A percentile compares a stretch with the other conserved stretches of the same genome.
Evolutionary conservation across 305 asterid genomes (phyloP).

Genomic region (Fraxinus albicans): DNA sequence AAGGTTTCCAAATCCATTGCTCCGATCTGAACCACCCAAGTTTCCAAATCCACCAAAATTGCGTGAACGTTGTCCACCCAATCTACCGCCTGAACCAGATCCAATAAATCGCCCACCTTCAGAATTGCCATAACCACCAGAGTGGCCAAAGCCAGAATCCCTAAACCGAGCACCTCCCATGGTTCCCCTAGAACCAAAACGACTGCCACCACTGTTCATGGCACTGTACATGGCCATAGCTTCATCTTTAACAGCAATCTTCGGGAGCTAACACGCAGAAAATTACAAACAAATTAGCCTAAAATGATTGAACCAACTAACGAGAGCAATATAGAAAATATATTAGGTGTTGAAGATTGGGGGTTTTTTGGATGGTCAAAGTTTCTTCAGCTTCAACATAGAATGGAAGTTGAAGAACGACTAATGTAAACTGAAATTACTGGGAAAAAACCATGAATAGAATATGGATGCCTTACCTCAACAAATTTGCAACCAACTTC

Average conservation of each 20-base stretch:
- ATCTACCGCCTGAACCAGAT: conserved; percentile 45
- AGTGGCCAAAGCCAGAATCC: conserved; percentile 54
- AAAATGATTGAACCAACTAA: background rate
- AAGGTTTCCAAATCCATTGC: conserved; percentile 44
- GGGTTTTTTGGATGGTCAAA: background rate
- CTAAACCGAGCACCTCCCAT: conserved; percentile 54
- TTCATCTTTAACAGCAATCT: conserved; percentile 59
- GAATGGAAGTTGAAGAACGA: background rate
- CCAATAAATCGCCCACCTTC: conserved; percentile 44
- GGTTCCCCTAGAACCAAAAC: conserved; percentile 45
- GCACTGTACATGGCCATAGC: conserved; percentile 48
- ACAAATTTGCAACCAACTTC: conserved; percentile 76
- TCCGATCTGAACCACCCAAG: conserved; percentile 41
- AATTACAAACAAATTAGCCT: conserved; percentile 14
- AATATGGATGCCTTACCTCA: conserved; percentile 44
- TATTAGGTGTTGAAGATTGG: background rate
- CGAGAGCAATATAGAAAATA: conserved; percentile 1
- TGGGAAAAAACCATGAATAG: background rate
- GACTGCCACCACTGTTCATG: conserved; percentile 46
- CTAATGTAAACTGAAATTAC: background rate
- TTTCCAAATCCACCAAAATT: conserved; percentile 48
- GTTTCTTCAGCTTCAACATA: conserved; percentile 2
- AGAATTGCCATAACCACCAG: conserved; percentile 47
- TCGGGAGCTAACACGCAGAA: conserved; percentile 56
- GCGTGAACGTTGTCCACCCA: conserved; percentile 42